Evolutionary conservation across 1,284 basidiomycete species (phyloP).

Genomic region (Boletellus sp.): DNA sequence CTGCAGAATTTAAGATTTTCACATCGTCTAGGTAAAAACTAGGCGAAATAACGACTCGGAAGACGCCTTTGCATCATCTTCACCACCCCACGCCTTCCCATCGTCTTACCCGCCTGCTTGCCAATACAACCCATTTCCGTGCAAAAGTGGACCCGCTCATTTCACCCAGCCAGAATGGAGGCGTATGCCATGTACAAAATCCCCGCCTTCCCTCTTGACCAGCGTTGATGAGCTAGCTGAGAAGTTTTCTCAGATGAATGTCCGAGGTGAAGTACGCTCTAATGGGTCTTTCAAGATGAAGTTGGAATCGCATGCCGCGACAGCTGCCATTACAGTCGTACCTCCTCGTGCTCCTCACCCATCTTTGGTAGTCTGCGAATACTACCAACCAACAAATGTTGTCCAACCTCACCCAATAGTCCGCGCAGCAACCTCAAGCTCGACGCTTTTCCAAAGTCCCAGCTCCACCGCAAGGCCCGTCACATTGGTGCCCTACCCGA

Average conservation of each 20-base stretch:
- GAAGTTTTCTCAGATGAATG: conserved; percentile 15
- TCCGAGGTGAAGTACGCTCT: conserved; percentile 9
- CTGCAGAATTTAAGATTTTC: too few relatives aligned
- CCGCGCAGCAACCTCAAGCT: background rate
- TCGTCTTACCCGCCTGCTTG: conserved; percentile 17
- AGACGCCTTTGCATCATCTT: background rate
- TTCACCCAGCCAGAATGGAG: conserved; percentile 10
- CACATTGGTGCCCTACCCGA: conserved; percentile 11
- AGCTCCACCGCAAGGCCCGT: background rate
- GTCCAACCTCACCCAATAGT: background rate
- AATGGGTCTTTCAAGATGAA: background rate
- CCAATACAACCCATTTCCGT: conserved; percentile 19
- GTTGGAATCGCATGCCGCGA: conserved; percentile 10
- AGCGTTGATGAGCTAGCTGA: conserved; percentile 13
- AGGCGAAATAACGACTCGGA: background rate
- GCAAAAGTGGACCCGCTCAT: conserved; percentile 7
- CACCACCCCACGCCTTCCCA: conserved; percentile 22
- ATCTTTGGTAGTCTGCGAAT: conserved; percentile 5
- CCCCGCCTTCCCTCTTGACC: accelerated
- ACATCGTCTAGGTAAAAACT: background rate
- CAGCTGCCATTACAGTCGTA: conserved; percentile 19
- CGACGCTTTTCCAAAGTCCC: conserved; percentile 5
- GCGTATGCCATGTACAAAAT: background rate
- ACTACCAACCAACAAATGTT: background rate
- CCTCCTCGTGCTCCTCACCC: conserved; percentile 20